These are phyloP conservation scores for Microbotryum intermedium DNA, from an alignment of 1,284 basidiomycete species.

Conservation along the genomic window DNA sequence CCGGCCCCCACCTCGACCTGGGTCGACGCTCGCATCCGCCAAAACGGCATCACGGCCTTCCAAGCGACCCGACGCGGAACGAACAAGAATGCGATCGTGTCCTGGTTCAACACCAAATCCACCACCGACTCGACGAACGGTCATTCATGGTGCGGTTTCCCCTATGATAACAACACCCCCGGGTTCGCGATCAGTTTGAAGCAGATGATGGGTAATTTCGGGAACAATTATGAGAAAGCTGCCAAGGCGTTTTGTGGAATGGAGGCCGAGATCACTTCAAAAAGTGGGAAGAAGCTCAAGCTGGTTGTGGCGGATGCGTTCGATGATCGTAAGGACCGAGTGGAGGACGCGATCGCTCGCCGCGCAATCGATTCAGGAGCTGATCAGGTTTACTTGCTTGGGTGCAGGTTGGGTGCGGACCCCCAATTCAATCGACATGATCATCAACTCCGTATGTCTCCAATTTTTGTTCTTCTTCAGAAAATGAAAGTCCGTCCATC, in stretches of 20 bases:
- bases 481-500: no score
- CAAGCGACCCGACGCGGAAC: neutral
- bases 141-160: neutral
- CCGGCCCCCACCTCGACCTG: no score
- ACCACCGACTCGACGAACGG: constrained; percentile 22
- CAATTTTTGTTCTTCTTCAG: no score
- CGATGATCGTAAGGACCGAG: constrained; percentile 1
- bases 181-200: constrained; percentile 10
- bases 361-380: neutral
- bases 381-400: no score
- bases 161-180: neutral
- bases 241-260: constrained; percentile 24
- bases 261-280: constrained; percentile 6
- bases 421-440: constrained; percentile 7
- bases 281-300: constrained; percentile 6
- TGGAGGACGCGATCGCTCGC: neutral
- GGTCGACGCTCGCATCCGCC: neutral
- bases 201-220: constrained; percentile 12
- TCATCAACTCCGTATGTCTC: neutral
- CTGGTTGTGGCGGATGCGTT: constrained; percentile 11
- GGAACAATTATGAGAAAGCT: constrained; percentile 9
- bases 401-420: constrained; percentile 3
- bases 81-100: constrained; percentile 1
- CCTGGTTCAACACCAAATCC: constrained; percentile 25
- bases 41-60: neutral